Percentiles rank a stretch among this genome's conserved stretches.
phyloP scores from a whole-genome alignment of 768 basidiomycete genomes.

The Neoboletus subvelutipes region DNA sequence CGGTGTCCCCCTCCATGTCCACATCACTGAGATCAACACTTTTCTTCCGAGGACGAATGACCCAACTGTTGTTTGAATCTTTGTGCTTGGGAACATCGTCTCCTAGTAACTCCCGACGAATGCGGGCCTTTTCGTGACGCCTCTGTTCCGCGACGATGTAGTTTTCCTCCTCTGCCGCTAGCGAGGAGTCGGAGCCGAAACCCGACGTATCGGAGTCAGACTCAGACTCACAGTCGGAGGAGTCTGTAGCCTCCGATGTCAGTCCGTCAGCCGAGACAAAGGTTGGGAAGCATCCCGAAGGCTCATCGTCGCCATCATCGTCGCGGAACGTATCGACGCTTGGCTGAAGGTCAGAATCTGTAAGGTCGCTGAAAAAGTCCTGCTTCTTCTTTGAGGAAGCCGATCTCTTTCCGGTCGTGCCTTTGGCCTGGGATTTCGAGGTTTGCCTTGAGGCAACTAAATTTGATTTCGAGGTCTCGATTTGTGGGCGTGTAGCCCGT shows the following conservation, averaged over 20 bases:
- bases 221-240: constrained; percentile 40
- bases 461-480: constrained; percentile 31
- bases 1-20: constrained; percentile 64
- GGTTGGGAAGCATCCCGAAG: constrained; percentile 54
- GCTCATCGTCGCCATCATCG: constrained; percentile 32
- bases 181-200: constrained; percentile 54
- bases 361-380: constrained; percentile 14
- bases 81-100: constrained; percentile 46
- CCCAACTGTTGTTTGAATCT: constrained; percentile 55
- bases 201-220: constrained; percentile 36
- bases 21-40: constrained; percentile 65
- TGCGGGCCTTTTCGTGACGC: constrained; percentile 49
- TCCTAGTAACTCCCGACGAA: constrained; percentile 60
- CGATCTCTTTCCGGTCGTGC: constrained; percentile 31
- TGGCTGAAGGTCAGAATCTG: constrained; percentile 33
- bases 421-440: constrained; percentile 41
- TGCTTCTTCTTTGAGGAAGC: constrained; percentile 22
- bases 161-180: constrained; percentile 61
- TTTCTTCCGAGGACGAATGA: constrained; percentile 66
- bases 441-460: constrained; percentile 33
- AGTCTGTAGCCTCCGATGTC: constrained; percentile 49
- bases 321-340: constrained; percentile 35
- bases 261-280: constrained; percentile 65
- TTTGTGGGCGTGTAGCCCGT: constrained; percentile 24
- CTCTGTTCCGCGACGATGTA: constrained; percentile 51